Evolutionary conservation across 1,284 basidiomycete species (phyloP).

Genomic region (Fomitopsis pinicola): DNA sequence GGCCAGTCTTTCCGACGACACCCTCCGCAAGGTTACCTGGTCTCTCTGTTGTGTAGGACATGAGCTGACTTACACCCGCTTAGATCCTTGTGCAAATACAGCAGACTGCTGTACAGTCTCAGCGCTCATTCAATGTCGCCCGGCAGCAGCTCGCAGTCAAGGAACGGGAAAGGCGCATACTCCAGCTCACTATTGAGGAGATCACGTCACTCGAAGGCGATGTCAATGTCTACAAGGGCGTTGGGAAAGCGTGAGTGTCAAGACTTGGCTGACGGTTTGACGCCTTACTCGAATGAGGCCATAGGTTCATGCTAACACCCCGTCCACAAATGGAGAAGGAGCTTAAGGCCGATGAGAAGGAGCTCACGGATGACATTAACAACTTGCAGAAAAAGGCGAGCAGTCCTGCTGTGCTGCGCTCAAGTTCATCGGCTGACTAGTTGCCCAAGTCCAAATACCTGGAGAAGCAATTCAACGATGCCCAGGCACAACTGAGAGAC

Average conservation of each 20-base stretch:
- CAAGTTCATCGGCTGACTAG: neutral
- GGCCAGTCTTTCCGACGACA: constrained; percentile 82
- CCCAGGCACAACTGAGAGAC: constrained; percentile 81
- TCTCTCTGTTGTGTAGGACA: neutral
- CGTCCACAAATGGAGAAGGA: constrained; percentile 74
- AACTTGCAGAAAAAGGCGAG: constrained; percentile 76
- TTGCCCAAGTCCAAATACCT: constrained; percentile 67
- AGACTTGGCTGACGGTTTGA: neutral
- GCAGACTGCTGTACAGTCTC: constrained; percentile 77
- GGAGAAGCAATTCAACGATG: constrained; percentile 88
- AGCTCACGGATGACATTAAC: constrained; percentile 75
- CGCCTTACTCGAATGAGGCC: neutral
- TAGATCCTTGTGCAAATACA: constrained; percentile 91
- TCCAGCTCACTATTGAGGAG: constrained; percentile 84
- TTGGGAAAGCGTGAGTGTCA: constrained; percentile 81
- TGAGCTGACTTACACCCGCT: neutral
- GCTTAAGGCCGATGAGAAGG: constrained; percentile 73
- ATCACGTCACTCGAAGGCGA: constrained; percentile 60
- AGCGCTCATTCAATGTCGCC: constrained; percentile 69
- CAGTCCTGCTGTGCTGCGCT: neutral
- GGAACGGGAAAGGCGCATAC: constrained; percentile 81
- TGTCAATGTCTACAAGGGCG: constrained; percentile 83
- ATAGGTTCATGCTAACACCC: constrained; percentile 88
- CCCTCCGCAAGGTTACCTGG: constrained; percentile 67
- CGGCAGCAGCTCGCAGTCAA: constrained; percentile 72